Evolutionary conservation across 108 stramenopile genomes (phyloP).

Genomic region (Mayamaea pseudoterrestris): DNA sequence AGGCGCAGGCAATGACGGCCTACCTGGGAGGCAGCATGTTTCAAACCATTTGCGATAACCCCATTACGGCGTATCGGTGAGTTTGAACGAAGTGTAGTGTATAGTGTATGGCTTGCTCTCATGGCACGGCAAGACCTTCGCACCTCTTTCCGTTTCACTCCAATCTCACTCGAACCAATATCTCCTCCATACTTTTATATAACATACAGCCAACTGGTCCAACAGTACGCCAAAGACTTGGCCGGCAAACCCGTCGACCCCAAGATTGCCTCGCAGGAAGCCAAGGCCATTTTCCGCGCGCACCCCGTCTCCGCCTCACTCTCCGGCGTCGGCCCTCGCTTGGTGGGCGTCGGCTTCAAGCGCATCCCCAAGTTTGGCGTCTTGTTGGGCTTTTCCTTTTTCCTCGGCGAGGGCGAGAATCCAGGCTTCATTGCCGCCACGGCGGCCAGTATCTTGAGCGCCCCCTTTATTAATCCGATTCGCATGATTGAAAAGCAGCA

Average conservation of each 20-base stretch:
- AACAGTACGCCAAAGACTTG: constrained; percentile 85
- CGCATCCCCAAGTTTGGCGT: constrained; percentile 88
- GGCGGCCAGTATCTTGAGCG: constrained; percentile 70
- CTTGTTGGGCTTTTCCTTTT: constrained; percentile 76
- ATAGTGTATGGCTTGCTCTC: too few species aligned
- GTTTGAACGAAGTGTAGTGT: too few species aligned
- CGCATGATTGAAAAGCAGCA: constrained; percentile 95
- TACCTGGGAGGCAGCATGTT: constrained; percentile 84
- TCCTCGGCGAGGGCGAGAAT: constrained; percentile 72
- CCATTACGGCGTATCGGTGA: constrained; percentile 88
- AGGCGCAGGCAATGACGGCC: constrained; percentile 84
- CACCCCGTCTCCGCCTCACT: constrained; percentile 67
- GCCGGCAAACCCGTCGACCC: constrained; percentile 79
- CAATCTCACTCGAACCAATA: too few species aligned
- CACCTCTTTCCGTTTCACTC: too few species aligned
- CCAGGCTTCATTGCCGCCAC: constrained; percentile 67
- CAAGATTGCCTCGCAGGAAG: constrained; percentile 63
- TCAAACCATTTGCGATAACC: constrained; percentile 86
- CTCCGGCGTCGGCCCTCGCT: constrained; percentile 70
- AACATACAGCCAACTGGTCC: constrained; percentile 78
- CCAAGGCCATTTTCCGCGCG: constrained; percentile 70
- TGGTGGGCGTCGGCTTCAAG: constrained; percentile 90
- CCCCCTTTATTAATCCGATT: constrained; percentile 88
- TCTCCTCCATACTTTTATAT: too few species aligned
- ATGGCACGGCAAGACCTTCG: too few species aligned